Conservation (phyloP, 2,329 filamentous ascomycete species). For the Xylariaceae sp. region DNA sequence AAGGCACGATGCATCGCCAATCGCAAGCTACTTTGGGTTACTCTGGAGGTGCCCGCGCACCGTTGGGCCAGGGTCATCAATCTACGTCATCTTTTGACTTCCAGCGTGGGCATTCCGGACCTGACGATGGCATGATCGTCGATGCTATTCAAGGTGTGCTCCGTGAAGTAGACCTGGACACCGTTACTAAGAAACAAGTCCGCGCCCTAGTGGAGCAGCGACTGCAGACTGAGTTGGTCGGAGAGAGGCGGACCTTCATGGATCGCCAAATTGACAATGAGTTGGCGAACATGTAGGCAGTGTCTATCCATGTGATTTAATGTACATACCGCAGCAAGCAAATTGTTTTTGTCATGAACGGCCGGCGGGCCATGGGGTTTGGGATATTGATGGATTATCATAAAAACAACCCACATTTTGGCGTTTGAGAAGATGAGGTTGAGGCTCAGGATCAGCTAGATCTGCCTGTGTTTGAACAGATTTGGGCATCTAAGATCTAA, state of each 20-base stretch:
- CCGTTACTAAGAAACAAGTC: conserved; percentile 97
- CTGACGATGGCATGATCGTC: conserved; percentile 74
- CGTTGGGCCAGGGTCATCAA: conserved; percentile 44
- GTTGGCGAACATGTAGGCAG: conserved; percentile 79
- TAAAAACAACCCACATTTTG: too few relatives aligned
- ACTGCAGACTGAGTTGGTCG: conserved; percentile 80
- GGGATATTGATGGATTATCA: too few relatives aligned
- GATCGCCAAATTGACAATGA: conserved; percentile 91
- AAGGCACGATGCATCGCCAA: conserved; percentile 33
- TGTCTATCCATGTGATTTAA: background rate
- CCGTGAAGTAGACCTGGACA: conserved; percentile 86
- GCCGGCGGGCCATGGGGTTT: too few relatives aligned
- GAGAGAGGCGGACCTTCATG: conserved; percentile 83
- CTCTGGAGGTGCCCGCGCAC: conserved; percentile 41
- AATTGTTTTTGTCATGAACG: too few relatives aligned
- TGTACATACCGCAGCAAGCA: background rate
- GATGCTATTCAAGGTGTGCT: conserved; percentile 82
- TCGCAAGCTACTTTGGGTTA: conserved; percentile 46
- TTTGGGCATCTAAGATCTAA: conserved; percentile 3
- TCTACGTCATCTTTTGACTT: conserved; percentile 57
- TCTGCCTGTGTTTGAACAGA: too few relatives aligned
- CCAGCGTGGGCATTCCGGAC: conserved; percentile 55
- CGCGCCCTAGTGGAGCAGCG: conserved; percentile 88
- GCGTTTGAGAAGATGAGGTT: too few relatives aligned
- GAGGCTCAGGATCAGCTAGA: too few relatives aligned